A percentile compares a stretch with the other conserved stretches of the same genome.
Evolutionary conservation across 2,329 filamentous ascomycete species (phyloP).

Genomic region (Trichoderma hamatum): DNA sequence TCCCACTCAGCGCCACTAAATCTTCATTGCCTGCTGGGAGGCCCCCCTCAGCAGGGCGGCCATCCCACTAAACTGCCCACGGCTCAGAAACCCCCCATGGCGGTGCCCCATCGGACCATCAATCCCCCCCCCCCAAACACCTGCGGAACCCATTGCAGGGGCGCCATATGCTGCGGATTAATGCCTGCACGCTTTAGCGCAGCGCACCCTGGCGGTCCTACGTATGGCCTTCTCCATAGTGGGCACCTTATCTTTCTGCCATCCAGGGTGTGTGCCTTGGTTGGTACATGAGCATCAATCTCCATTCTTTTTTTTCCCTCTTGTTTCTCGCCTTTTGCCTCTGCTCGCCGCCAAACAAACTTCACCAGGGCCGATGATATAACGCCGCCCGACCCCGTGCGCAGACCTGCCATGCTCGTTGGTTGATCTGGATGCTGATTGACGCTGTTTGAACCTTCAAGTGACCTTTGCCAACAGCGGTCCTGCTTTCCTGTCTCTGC

Average conservation of each 20-base stretch:
- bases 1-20: background rate
- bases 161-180: background rate
- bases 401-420: constrained; percentile 7
- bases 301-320: constrained; percentile 3
- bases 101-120: background rate
- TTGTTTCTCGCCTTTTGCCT: background rate
- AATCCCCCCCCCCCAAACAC: background rate
- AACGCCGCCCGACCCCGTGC: constrained; percentile 4
- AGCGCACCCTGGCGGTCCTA: background rate
- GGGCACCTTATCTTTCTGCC: constrained; percentile 20
- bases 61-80: background rate
- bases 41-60: background rate
- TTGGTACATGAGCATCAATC: background rate
- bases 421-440: constrained; percentile 8
- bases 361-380: constrained; percentile 10
- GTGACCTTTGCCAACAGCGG: too few species aligned
- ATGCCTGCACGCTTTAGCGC: background rate
- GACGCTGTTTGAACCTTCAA: background rate
- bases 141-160: background rate
- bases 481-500: background rate
- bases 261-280: background rate
- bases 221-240: constrained; percentile 9
- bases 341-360: background rate
- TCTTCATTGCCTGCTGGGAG: background rate
- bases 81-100: background rate